Evolutionary conservation across 306 rosid genomes (phyloP).

Genomic region (Senna tora): DNA sequence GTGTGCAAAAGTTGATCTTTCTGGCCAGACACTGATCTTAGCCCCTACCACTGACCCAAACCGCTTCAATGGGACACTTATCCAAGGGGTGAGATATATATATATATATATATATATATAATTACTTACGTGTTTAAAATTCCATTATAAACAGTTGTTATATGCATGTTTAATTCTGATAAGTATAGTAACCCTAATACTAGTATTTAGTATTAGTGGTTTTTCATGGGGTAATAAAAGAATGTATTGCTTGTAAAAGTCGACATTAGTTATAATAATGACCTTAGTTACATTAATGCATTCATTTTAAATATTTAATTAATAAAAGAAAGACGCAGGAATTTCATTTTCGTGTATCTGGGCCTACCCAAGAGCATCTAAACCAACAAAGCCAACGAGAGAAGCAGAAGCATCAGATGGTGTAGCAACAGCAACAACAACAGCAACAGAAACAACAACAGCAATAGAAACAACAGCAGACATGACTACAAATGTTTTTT

Average conservation of each 20-base stretch:
- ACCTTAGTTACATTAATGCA: not conserved
- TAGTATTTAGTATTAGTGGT: no score
- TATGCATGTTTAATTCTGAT: no score
- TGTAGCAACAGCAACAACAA: not conserved
- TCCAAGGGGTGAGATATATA: not conserved
- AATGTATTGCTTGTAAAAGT: not conserved
- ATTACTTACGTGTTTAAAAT: no score
- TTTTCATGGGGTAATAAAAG: not conserved
- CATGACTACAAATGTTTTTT: no score
- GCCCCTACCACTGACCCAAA: not conserved
- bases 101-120: not conserved
- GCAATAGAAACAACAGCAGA: no score
- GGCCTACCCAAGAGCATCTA: not conserved
- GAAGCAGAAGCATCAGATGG: not conserved
- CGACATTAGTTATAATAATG: not conserved
- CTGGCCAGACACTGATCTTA: conserved; percentile 15
- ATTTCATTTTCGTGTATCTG: not conserved
- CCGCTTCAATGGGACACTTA: conserved; percentile 22
- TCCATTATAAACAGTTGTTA: no score
- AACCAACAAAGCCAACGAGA: no score
- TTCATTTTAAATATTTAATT: not conserved
- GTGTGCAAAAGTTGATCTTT: not conserved
- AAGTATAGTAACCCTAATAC: no score
- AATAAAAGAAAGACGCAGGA: not conserved
- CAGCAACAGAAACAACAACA: no score